Conservation (phyloP, 192 early-diverging fungal species). For the Coemansia sp. region DNA sequence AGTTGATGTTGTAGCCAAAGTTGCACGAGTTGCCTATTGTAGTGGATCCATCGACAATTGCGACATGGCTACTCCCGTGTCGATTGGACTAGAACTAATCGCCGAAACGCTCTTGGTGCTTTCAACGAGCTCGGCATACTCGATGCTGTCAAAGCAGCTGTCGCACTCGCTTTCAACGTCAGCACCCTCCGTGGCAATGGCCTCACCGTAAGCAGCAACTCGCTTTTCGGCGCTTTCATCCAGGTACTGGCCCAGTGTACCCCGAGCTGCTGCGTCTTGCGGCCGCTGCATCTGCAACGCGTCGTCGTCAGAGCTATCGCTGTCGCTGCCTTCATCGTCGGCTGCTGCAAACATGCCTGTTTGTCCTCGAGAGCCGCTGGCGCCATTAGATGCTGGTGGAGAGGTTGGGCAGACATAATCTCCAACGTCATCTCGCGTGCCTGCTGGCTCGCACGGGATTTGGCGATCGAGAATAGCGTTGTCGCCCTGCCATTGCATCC, state of each 20-base stretch:
- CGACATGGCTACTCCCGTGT: background rate
- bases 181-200: background rate
- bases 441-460: background rate
- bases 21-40: background rate
- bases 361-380: background rate
- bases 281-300: slow-evolving; percentile 5
- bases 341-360: background rate
- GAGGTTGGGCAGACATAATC: slow-evolving; percentile 7
- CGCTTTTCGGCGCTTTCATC: background rate
- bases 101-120: background rate
- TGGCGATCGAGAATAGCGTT: background rate
- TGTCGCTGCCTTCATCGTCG: background rate
- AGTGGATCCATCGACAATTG: background rate
- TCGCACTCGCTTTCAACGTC: background rate
- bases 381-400: slow-evolving; percentile 25
- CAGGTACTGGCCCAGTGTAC: background rate
- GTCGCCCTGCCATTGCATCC: slow-evolving; percentile 51
- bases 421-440: background rate
- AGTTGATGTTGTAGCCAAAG: background rate
- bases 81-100: background rate
- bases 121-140: slow-evolving; percentile 1
- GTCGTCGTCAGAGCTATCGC: slow-evolving; percentile 7
- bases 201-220: background rate
- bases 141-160: slow-evolving; percentile 3
- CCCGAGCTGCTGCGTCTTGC: background rate